Conservation (phyloP, 129 eudicot species). For the Lonicera japonica region DNA sequence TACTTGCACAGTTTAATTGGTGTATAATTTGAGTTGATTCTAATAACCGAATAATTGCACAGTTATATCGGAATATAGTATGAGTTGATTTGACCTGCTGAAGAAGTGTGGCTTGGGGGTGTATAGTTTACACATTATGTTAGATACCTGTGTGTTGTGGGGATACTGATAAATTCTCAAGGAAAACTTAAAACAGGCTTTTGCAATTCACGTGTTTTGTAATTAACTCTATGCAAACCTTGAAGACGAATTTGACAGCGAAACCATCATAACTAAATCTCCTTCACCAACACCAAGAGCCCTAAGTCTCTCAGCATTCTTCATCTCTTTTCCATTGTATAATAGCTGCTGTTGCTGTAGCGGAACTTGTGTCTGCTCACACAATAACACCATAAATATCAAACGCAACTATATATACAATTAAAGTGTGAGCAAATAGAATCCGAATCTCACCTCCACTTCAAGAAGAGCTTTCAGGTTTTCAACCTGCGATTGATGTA, state of each 20-base stretch:
- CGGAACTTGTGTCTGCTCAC: slow-evolving; percentile 70
- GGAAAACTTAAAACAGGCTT: no score
- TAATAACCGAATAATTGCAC: no score
- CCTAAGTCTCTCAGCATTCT: slow-evolving; percentile 73
- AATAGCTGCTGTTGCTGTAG: slow-evolving; percentile 85
- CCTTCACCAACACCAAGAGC: slow-evolving; percentile 80
- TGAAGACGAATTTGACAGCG: slow-evolving; percentile 41
- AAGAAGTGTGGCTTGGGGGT: no score
- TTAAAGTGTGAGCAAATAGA: background rate
- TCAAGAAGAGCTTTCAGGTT: slow-evolving; percentile 92
- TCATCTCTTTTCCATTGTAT: slow-evolving; percentile 83
- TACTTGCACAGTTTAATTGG: no score
- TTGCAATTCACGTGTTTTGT: no score
- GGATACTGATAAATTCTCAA: no score
- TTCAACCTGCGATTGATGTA: slow-evolving; percentile 53
- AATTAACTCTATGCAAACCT: slow-evolving; percentile 24
- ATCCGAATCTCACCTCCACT: slow-evolving; percentile 64
- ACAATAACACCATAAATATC: background rate
- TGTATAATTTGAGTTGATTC: no score
- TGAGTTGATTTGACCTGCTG: no score
- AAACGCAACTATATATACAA: background rate
- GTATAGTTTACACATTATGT: no score
- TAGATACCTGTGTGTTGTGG: no score
- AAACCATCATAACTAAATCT: slow-evolving; percentile 92
- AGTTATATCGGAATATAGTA: no score